A percentile compares a stretch with the other conserved stretches of the same genome.
phyloP scores from a whole-genome alignment of 2,329 filamentous ascomycete species.

The Sclerotinia nivalis region DNA sequence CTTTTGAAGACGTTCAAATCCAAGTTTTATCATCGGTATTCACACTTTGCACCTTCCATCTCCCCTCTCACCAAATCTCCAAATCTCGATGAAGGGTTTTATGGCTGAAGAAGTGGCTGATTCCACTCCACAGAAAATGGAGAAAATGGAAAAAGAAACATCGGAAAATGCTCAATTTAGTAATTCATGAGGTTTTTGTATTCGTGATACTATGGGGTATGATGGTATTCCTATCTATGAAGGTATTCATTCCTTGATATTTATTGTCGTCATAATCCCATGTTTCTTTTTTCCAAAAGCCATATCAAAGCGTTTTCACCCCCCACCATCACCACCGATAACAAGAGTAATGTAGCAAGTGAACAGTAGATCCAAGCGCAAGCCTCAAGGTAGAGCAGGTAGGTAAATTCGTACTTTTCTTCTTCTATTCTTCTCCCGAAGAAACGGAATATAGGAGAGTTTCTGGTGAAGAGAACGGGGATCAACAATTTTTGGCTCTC shows the following conservation, averaged over 20 bases:
- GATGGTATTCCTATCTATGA: not conserved
- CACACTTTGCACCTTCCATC: not conserved
- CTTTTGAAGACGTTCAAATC: not conserved
- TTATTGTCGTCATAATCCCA: not conserved
- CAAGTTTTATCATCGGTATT: not conserved
- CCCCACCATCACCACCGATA: not conserved
- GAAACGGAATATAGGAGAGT: not conserved
- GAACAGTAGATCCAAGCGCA: not conserved
- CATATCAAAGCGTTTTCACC: not conserved
- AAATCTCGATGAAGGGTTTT: not conserved
- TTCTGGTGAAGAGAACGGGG: not conserved
- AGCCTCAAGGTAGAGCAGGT: not conserved
- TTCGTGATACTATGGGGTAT: not conserved
- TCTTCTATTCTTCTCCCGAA: not conserved
- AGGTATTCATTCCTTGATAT: not conserved
- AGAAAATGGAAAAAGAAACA: not conserved
- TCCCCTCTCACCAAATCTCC: not conserved
- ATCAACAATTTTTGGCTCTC: not conserved
- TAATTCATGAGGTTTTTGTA: not conserved
- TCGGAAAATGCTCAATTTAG: not conserved
- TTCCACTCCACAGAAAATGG: too few species aligned
- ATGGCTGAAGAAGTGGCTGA: conserved; percentile 1
- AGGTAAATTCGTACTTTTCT: not conserved
- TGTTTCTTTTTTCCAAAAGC: not conserved
- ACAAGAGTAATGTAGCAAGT: not conserved